Evolutionary conservation across 148 eudicot species (phyloP), one percentile per base, ranked within the genome.

Genomic region (Rhododendron griersonianum): DNA sequence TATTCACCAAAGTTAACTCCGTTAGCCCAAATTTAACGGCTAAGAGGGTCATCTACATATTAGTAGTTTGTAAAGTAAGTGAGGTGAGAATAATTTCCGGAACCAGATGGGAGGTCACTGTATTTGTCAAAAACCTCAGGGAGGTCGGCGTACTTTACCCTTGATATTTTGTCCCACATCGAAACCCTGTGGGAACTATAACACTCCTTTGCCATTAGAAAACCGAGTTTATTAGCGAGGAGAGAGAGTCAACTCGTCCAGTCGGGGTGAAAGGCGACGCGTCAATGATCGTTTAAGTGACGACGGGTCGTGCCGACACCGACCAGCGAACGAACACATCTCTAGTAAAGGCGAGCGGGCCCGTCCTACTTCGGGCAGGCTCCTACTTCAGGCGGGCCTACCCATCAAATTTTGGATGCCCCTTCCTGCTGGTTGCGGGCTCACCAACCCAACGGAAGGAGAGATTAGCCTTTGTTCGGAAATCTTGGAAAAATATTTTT

Each of bases 241-340:
- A 0, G 11, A 63, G 3, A 63, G 23, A 1, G 15, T 10, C 50
- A 87, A 78, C 67, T 87, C 88, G 86, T 83, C 92, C 86, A 86
- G 92, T 86, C 89, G 82, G 92, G 91, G 91, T 89, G 91, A 84
- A 73, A 61, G 92, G 89, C 92, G 88, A 91, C 90, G 44, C 59
- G 91, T 89, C 87, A 35, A 91, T 89, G 91, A 87, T 69, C 90
- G 88, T 5, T 33, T 3, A 6, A 85, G 92, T 81, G 91, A 89
- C 41, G 91, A 84, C 89, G 83, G 67, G 92, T 89, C 91, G 90
- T 84, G 91, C 90, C 90, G 78, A 91, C 90, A 89, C 90, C 87
- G 61, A 86, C 28, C 18, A 81, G 1, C 35, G 47, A 75, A 73
- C 89, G 91, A 91, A 89, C 92, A 87, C 91, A 86, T 82, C 0